These are phyloP conservation scores for Saturnispora quitensis DNA, from an alignment of 805 yeast species.

Conservation along the genomic window DNA sequence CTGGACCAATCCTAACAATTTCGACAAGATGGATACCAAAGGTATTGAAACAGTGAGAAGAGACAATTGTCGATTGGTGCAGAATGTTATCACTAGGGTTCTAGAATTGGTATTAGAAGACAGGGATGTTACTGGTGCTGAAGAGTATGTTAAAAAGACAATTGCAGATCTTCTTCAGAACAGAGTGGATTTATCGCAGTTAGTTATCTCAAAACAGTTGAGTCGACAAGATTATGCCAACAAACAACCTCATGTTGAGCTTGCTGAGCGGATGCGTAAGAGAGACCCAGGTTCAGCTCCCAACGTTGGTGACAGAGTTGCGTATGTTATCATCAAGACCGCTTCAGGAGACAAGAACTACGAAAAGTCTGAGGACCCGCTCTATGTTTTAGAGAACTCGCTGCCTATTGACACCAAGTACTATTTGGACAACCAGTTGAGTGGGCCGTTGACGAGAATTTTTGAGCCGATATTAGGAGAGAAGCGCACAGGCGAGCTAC, in stretches of 20 bases:
- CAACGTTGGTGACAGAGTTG: conserved; percentile 93
- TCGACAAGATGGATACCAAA: conserved; percentile 95
- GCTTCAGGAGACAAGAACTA: conserved; percentile 73
- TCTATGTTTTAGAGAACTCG: conserved; percentile 84
- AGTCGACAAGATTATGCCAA: conserved; percentile 88
- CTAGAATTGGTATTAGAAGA: conserved; percentile 78
- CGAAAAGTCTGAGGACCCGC: conserved; percentile 95
- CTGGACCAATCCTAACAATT: conserved; percentile 90
- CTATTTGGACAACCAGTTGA: conserved; percentile 82
- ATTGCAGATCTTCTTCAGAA: conserved; percentile 88
- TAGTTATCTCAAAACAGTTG: conserved; percentile 88
- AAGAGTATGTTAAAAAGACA: conserved; percentile 72
- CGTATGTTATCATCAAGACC: conserved; percentile 83
- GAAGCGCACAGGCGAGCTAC: conserved; percentile 63
- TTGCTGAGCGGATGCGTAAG: conserved; percentile 91
- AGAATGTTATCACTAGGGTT: conserved; percentile 88
- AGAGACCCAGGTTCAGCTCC: conserved; percentile 99
- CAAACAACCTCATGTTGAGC: conserved; percentile 94
- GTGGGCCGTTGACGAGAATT: conserved; percentile 88
- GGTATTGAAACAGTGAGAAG: conserved; percentile 98
- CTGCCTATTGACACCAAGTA: conserved; percentile 91
- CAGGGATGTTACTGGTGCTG: conserved; percentile 78
- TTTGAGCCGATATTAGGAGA: conserved; percentile 94
- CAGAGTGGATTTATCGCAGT: conserved; percentile 82
- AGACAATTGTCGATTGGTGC: conserved; percentile 93